These are phyloP conservation scores for Corylus heterophylla DNA, from an alignment of 306 rosid genomes.

Conservation along the genomic window DNA sequence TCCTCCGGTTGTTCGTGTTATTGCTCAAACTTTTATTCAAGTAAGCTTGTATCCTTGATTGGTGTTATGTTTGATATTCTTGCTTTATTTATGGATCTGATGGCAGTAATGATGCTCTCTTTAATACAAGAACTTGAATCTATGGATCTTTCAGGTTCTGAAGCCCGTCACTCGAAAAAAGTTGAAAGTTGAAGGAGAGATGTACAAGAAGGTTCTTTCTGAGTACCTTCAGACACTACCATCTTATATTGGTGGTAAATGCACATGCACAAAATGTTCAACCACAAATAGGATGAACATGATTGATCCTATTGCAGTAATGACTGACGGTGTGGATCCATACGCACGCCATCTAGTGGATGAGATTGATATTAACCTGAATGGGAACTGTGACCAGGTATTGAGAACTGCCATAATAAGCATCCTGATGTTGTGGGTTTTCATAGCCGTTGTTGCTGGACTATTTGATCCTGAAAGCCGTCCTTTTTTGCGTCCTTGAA, in stretches of 20 bases:
- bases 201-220: slow-evolving; percentile 53
- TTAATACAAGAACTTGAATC: slow-evolving; percentile 22
- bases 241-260: slow-evolving; percentile 73
- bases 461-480: slow-evolving; percentile 45
- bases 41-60: slow-evolving; percentile 42
- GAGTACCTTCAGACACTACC: slow-evolving; percentile 62
- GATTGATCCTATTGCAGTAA: slow-evolving; percentile 25
- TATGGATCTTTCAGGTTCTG: slow-evolving; percentile 55
- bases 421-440: slow-evolving; percentile 62
- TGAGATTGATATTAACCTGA: slow-evolving; percentile 38
- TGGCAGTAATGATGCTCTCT: not conserved
- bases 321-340: slow-evolving; percentile 27
- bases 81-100: not conserved
- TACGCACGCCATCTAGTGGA: slow-evolving; percentile 25
- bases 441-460: slow-evolving; percentile 63
- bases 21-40: slow-evolving; percentile 82
- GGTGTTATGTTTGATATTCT: not conserved
- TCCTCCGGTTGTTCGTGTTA: slow-evolving; percentile 80
- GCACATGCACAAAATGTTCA: slow-evolving; percentile 71
- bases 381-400: slow-evolving; percentile 45
- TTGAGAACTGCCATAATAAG: slow-evolving; percentile 69
- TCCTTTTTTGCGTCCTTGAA: slow-evolving; percentile 22
- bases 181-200: slow-evolving; percentile 72
- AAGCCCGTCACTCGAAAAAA: slow-evolving; percentile 73
- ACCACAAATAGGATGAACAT: slow-evolving; percentile 41